Evolutionary conservation across 1,284 basidiomycete genomes (phyloP).

Genomic region (Volvariella volvacea): DNA sequence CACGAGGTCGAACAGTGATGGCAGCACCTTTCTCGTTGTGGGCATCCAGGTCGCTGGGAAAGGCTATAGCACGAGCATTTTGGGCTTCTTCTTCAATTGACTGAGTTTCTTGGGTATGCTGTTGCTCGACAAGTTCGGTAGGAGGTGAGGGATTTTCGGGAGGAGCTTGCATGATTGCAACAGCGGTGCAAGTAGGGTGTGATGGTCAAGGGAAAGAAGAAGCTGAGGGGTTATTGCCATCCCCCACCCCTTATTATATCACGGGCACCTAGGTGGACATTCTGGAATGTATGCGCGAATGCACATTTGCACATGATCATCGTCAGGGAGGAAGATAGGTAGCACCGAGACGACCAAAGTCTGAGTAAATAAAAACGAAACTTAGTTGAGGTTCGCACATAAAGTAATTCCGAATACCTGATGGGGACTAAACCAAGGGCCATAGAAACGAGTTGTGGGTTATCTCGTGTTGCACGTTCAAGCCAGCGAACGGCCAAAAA

Average conservation of each 20-base stretch:
- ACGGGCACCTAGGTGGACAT: constrained; percentile 7
- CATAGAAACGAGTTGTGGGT: background rate
- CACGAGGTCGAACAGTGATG: constrained; percentile 29
- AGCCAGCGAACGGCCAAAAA: constrained; percentile 30
- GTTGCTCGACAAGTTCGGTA: constrained; percentile 6
- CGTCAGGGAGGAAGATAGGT: background rate
- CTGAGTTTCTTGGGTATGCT: background rate
- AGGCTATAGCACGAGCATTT: constrained; percentile 35
- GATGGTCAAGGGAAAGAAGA: constrained; percentile 3
- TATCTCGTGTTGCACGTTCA: constrained; percentile 6
- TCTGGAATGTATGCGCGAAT: background rate
- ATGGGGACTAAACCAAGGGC: background rate
- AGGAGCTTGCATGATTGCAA: constrained; percentile 6
- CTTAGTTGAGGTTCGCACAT: background rate
- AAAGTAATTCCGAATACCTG: background rate
- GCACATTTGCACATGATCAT: no score
- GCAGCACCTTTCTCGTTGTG: constrained; percentile 31
- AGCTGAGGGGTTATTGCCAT: constrained; percentile 3
- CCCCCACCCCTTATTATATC: background rate
- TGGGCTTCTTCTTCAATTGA: constrained; percentile 17
- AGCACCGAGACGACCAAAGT: background rate
- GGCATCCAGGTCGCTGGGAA: constrained; percentile 35
- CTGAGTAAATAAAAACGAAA: background rate
- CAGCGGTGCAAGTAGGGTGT: background rate
- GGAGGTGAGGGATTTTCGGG: constrained; percentile 10